A percentile compares a stretch with the other conserved stretches of the same genome.
phyloP scores from a whole-genome alignment of 2,329 filamentous ascomycete genomes.

The Venturia oleaginea region DNA sequence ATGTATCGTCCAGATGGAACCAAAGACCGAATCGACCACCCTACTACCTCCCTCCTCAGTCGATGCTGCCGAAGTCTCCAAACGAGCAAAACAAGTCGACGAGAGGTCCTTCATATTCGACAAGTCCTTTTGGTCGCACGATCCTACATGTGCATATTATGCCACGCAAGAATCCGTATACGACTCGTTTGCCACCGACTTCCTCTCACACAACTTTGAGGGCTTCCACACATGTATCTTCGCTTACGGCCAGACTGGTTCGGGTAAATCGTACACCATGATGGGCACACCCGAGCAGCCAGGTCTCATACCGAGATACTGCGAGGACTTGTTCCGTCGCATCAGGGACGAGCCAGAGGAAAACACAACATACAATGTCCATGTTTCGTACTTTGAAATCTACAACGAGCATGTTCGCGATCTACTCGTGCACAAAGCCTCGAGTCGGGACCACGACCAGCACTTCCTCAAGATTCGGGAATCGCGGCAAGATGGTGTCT shows the following conservation, averaged over 20 bases:
- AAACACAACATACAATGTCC: constrained; percentile 92
- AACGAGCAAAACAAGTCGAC: constrained; percentile 64
- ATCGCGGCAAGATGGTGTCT: constrained; percentile 87
- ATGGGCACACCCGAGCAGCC: constrained; percentile 84
- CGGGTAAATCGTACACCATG: constrained; percentile 96
- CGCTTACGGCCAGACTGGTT: constrained; percentile 94
- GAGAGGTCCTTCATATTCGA: constrained; percentile 94
- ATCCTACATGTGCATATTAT: constrained; percentile 71
- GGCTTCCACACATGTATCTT: constrained; percentile 99
- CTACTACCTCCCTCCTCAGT: constrained; percentile 59
- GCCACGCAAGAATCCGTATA: constrained; percentile 90
- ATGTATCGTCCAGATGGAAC: constrained; percentile 90
- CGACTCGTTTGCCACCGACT: constrained; percentile 87
- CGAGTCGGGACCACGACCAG: constrained; percentile 50
- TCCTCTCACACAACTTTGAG: constrained; percentile 97
- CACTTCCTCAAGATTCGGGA: constrained; percentile 97
- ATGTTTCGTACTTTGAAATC: constrained; percentile 97
- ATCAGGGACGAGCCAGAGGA: constrained; percentile 79
- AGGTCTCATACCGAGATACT: constrained; percentile 88
- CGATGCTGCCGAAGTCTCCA: constrained; percentile 38
- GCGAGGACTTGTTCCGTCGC: constrained; percentile 88
- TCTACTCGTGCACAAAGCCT: constrained; percentile 58
- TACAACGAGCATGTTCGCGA: constrained; percentile 99
- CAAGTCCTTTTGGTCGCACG: constrained; percentile 96
- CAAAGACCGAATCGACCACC: constrained; percentile 73